These are phyloP conservation scores for Fusarium veterinarium DNA, from an alignment of 2,329 filamentous ascomycete species.

Conservation along the genomic window DNA sequence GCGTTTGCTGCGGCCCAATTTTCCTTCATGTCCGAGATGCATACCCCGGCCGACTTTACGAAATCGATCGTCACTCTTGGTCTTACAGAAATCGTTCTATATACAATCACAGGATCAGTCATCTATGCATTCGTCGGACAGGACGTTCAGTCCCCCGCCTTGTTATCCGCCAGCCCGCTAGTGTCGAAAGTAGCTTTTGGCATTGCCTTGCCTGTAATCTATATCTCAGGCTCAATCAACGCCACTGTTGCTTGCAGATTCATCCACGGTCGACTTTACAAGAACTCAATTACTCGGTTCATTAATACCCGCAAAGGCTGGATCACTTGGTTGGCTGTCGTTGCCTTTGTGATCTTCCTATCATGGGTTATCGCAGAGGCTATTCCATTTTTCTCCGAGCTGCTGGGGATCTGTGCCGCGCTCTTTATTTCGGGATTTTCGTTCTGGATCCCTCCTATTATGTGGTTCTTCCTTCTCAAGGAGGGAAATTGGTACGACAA, in stretches of 20 bases:
- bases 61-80: slow-evolving; percentile 72
- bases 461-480: slow-evolving; percentile 55
- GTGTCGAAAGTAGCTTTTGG: slow-evolving; percentile 76
- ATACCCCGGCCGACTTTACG: slow-evolving; percentile 57
- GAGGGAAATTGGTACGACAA: slow-evolving; percentile 45
- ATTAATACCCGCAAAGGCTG: slow-evolving; percentile 61
- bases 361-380: slow-evolving; percentile 78
- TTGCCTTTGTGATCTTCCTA: slow-evolving; percentile 67
- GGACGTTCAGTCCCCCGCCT: slow-evolving; percentile 72
- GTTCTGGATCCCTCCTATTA: slow-evolving; percentile 55
- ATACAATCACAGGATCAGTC: slow-evolving; percentile 72
- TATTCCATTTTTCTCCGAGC: slow-evolving; percentile 76
- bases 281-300: slow-evolving; percentile 55
- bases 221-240: slow-evolving; percentile 79
- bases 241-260: slow-evolving; percentile 59
- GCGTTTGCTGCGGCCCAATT: slow-evolving; percentile 64
- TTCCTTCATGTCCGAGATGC: slow-evolving; percentile 65
- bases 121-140: slow-evolving; percentile 77
- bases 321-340: slow-evolving; percentile 68
- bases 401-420: slow-evolving; percentile 65
- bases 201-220: slow-evolving; percentile 76
- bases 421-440: slow-evolving; percentile 60
- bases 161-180: slow-evolving; percentile 69
- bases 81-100: slow-evolving; percentile 70
- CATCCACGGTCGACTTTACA: slow-evolving; percentile 57